Conservation (phyloP, 352 stramenopile species). For the Phytopythium boreale region DNA sequence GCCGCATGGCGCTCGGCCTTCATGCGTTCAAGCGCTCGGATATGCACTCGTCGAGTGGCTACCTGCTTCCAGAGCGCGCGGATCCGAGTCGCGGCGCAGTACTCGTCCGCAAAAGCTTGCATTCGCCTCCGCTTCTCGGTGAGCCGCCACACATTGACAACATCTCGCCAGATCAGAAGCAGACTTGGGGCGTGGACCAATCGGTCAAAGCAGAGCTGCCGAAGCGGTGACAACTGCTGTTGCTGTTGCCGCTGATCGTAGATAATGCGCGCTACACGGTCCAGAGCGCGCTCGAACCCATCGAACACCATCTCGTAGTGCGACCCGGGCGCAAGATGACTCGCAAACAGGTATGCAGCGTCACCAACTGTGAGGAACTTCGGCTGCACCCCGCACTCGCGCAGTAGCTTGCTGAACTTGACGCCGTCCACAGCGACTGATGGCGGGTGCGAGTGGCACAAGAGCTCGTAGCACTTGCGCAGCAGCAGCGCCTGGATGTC, state of each 20-base stretch:
- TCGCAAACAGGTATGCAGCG: conserved; percentile 59
- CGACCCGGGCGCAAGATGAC: conserved; percentile 29
- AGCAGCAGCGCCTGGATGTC: conserved; percentile 37
- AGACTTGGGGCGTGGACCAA: conserved; percentile 45
- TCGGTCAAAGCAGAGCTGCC: conserved; percentile 40
- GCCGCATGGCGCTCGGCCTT: conserved; percentile 40
- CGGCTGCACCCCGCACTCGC: conserved; percentile 54
- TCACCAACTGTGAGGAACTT: conserved; percentile 51
- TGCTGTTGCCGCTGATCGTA: conserved; percentile 10
- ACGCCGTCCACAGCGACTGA: conserved; percentile 53
- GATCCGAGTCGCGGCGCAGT: conserved; percentile 52
- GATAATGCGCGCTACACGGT: conserved; percentile 33
- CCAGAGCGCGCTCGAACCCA: conserved; percentile 41
- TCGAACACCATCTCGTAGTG: conserved; percentile 60
- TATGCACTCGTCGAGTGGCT: conserved; percentile 8
- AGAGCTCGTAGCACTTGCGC: conserved; percentile 32
- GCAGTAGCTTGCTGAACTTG: conserved; percentile 78
- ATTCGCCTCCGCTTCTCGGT: conserved; percentile 32
- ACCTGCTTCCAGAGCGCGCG: conserved; percentile 40
- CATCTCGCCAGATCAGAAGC: conserved; percentile 27
- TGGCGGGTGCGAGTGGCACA: conserved; percentile 52
- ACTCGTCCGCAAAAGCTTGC: conserved; percentile 19
- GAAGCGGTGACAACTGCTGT: conserved; percentile 10
- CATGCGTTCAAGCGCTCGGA: conserved; percentile 21
- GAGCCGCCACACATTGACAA: conserved; percentile 49